Evolutionary conservation across 2,329 filamentous ascomycete species (phyloP).

Genomic region (Aspergillus ruber): DNA sequence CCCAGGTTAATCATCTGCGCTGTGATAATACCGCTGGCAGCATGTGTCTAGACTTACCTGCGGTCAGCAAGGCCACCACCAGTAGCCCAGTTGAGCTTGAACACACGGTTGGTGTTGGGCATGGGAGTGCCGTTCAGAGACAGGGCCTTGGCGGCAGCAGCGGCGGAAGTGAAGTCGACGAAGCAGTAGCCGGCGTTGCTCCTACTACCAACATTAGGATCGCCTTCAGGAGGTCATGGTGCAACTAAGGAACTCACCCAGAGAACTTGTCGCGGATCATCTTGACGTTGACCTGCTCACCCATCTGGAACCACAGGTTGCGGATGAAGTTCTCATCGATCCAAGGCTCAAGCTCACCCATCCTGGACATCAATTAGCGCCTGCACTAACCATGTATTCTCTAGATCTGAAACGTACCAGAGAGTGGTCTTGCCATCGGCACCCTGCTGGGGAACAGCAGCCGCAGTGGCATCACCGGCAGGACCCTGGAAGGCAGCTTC

Average conservation of each 20-base stretch:
- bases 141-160: conserved; percentile 87
- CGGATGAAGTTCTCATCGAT: conserved; percentile 99
- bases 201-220: conserved; percentile 42
- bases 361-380: conserved; percentile 53
- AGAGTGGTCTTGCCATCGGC: conserved; percentile 53
- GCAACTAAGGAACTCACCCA: conserved; percentile 56
- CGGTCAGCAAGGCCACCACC: conserved; percentile 92
- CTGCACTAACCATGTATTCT: background rate
- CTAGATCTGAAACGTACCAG: conserved; percentile 40
- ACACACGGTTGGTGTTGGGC: conserved; percentile 87
- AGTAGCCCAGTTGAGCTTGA: conserved; percentile 99
- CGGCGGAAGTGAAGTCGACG: conserved; percentile 78
- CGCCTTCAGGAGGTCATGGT: conserved; percentile 8
- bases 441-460: conserved; percentile 44
- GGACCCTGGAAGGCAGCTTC: conserved; percentile 49
- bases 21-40: background rate
- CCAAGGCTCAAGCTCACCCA: conserved; percentile 98
- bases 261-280: conserved; percentile 99
- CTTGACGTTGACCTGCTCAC: conserved; percentile 95
- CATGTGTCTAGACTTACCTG: conserved; percentile 55
- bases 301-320: conserved; percentile 87
- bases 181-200: conserved; percentile 99
- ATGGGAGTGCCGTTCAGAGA: conserved; percentile 79
- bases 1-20: conserved; percentile 10
- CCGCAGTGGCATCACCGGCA: conserved; percentile 35